These are phyloP conservation scores for Emmonsiellopsis sp. DNA, from an alignment of 2,329 filamentous ascomycete genomes.

Conservation along the genomic window DNA sequence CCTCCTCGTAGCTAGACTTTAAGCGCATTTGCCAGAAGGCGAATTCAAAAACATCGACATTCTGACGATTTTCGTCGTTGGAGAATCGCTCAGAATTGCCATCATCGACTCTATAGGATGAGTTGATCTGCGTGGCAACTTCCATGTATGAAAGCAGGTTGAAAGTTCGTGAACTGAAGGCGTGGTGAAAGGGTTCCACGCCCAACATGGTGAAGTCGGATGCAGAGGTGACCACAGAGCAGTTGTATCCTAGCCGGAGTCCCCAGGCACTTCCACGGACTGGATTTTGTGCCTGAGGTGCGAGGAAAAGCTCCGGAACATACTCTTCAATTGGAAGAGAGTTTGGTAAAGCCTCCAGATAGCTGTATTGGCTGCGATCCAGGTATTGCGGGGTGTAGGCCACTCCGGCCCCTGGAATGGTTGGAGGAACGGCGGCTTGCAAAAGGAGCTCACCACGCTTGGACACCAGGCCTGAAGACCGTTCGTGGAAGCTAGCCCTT, in stretches of 20 bases:
- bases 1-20: neutral
- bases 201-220: constrained; percentile 5
- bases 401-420: constrained; percentile 4
- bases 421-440: neutral
- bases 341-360: neutral
- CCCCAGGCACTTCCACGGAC: constrained; percentile 2
- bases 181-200: neutral
- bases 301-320: constrained; percentile 5
- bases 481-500: neutral
- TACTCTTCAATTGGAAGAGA: neutral
- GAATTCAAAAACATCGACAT: neutral
- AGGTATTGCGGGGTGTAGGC: constrained; percentile 3
- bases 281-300: constrained; percentile 2
- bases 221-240: constrained; percentile 3
- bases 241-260: constrained; percentile 5
- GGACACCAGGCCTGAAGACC: neutral
- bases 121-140: neutral
- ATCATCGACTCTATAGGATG: neutral
- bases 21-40: neutral
- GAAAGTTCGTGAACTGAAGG: neutral
- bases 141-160: neutral
- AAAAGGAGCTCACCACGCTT: neutral
- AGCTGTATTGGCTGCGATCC: neutral
- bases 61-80: neutral
- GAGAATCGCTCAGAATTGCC: neutral